Evolutionary conservation across 306 rosid species (phyloP), one percentile per base, ranked within the genome.

Genomic region (Vigna mungo): DNA sequence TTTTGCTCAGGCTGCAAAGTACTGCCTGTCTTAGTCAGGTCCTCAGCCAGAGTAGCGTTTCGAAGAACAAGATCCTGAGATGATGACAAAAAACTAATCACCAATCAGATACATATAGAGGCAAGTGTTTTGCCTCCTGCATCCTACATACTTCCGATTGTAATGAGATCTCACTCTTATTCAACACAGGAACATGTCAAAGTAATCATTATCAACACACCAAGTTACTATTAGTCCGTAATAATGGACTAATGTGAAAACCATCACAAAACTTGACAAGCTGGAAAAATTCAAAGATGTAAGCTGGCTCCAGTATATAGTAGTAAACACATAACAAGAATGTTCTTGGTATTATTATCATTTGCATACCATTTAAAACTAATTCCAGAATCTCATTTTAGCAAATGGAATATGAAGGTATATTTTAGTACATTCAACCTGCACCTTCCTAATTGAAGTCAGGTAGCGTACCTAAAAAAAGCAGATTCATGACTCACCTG

Each of bases 31-130:
- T 87, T 88, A 16, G 96, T 87, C 63, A 90, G 69, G 67, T 89
- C 92, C 87, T 90, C 97, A 4, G 99, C 97, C 96, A 92, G 78
- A 46, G 80, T 83, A 44, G 97, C 87, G 86, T 95, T 95, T 65
- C 96, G 89, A 53, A 84, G 79, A 60, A 89, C 90, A 61, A 95
- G 97, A 82, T 90, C 93, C 99, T 95, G 73, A 12, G 13, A 73
- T 52, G 32, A 61, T 48, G 16, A 75, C 11, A 18, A 20, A 15
- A 20, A 30, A 77, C 51, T 44, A 54, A 83, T 55, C 76, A 72
- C 56, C 58, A 68, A 58, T 55, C 72, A 69, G 9, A 74, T 34
- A 68, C 70, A 64, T 54, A 69, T 71, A 18, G 51, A 46, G 66
- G 20, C 72, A 41, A 54, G 70, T 65, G 56, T 39, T 18, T 41